Evolutionary conservation across 495 filamentous ascomycete species (phyloP).

Genomic region (Tuber calosporum): DNA sequence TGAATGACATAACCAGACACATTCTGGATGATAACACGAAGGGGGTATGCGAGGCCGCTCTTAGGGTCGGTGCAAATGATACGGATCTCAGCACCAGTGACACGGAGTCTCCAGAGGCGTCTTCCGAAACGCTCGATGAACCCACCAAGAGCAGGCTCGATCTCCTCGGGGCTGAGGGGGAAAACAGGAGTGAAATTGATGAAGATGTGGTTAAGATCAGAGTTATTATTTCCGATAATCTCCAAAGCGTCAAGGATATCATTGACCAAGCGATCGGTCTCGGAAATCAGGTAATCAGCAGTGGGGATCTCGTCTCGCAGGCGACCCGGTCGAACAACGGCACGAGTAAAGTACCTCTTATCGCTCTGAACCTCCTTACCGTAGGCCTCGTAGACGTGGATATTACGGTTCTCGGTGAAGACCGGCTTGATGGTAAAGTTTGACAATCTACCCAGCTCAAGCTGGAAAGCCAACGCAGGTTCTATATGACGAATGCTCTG

Average conservation of each 20-base stretch:
- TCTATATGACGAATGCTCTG: conserved; percentile 93
- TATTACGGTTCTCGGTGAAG: conserved; percentile 97
- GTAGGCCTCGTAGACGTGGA: conserved; percentile 94
- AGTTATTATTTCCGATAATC: conserved; percentile 98
- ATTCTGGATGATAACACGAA: conserved; percentile 95
- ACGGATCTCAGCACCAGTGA: conserved; percentile 95
- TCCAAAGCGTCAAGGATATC: conserved; percentile 96
- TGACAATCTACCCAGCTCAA: conserved; percentile 83
- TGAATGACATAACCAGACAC: conserved; percentile 98
- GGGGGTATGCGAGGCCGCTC: conserved; percentile 80
- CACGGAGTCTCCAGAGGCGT: conserved; percentile 90
- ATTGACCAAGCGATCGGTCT: conserved; percentile 91
- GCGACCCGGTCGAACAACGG: conserved; percentile 83
- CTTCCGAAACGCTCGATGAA: conserved; percentile 95
- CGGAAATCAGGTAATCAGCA: conserved; percentile 93
- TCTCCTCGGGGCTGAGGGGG: conserved; percentile 79
- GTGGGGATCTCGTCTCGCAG: conserved; percentile 95
- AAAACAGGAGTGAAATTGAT: conserved; percentile 97
- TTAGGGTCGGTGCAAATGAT: conserved; percentile 88
- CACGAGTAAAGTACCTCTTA: conserved; percentile 96
- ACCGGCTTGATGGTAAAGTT: conserved; percentile 97
- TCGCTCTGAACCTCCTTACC: conserved; percentile 91
- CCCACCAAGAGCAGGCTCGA: conserved; percentile 86
- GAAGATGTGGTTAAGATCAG: conserved; percentile 99
- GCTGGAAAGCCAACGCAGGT: conserved; percentile 94